These are phyloP conservation scores for Aspergillus bertholletiae DNA, from an alignment of 495 filamentous ascomycete genomes.

Conservation along the genomic window DNA sequence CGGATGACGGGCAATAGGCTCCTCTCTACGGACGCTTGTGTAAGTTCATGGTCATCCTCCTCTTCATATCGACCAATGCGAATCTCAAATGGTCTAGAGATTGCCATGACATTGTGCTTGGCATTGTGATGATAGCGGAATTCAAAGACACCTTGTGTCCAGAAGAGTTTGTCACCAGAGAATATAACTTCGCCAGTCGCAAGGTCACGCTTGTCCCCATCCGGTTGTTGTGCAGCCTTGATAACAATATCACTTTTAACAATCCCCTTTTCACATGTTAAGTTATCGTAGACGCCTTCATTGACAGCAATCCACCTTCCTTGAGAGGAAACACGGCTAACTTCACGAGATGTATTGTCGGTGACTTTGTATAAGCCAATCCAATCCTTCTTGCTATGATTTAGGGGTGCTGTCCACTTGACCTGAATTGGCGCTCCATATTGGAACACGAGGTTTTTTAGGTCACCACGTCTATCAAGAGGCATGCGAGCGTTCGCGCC, in stretches of 20 bases:
- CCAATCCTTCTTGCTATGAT: constrained; percentile 94
- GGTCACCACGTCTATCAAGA: constrained; percentile 50
- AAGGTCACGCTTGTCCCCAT: constrained; percentile 39
- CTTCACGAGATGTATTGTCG: constrained; percentile 82
- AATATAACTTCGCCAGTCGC: constrained; percentile 79
- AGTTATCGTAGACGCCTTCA: constrained; percentile 71
- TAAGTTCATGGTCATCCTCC: constrained; percentile 42
- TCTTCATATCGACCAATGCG: constrained; percentile 73
- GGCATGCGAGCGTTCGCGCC: constrained; percentile 47
- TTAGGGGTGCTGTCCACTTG: constrained; percentile 85
- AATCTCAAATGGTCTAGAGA: constrained; percentile 91
- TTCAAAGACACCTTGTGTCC: constrained; percentile 93
- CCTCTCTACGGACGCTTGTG: constrained; percentile 62
- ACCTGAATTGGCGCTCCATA: constrained; percentile 91
- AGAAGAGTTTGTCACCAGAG: constrained; percentile 91
- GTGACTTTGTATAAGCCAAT: constrained; percentile 91
- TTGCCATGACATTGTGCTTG: constrained; percentile 93
- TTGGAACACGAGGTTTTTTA: constrained; percentile 74
- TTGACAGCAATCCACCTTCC: constrained; percentile 87
- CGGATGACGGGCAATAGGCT: constrained; percentile 77
- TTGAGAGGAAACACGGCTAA: constrained; percentile 78
- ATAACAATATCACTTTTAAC: constrained; percentile 60
- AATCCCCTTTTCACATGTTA: constrained; percentile 74
- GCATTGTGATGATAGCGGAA: constrained; percentile 96
- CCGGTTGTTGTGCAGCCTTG: constrained; percentile 37